Conservation (phyloP, 352 stramenopile genomes). For the Pythium catenulatum region DNA sequence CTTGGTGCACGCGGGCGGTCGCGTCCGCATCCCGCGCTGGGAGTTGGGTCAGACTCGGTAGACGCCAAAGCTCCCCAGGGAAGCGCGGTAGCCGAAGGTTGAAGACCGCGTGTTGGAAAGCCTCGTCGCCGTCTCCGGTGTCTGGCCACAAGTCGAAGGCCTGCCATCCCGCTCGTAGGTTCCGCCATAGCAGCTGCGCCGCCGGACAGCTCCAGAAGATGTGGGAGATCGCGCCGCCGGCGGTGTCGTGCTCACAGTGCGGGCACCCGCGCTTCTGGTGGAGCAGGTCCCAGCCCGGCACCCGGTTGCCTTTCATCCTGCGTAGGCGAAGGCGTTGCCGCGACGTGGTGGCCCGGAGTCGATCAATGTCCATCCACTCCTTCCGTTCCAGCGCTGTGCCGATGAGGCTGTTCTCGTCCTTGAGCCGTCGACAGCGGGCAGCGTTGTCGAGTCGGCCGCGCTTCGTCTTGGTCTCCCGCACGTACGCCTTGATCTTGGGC, state of each 20-base stretch:
- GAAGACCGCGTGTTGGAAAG: not conserved
- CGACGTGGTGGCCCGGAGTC: not conserved
- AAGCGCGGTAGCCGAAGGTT: not conserved
- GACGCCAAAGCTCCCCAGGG: not conserved
- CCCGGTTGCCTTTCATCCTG: not conserved
- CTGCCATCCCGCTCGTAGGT: not conserved
- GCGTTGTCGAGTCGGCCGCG: not conserved
- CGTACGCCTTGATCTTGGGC: not conserved
- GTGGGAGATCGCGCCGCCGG: not conserved
- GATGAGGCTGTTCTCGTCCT: not conserved
- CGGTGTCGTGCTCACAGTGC: not conserved
- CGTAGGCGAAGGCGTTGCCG: not conserved
- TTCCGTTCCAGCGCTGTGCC: not conserved
- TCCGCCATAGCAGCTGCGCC: not conserved
- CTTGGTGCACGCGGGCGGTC: not conserved
- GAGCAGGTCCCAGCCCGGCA: not conserved
- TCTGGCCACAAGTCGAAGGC: not conserved
- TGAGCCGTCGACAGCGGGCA: not conserved
- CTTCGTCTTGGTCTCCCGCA: not conserved
- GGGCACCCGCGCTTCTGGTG: not conserved
- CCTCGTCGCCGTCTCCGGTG: too few relatives aligned
- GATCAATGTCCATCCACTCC: not conserved
- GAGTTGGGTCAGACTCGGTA: too few relatives aligned
- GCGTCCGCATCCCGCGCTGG: not conserved
- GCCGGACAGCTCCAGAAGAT: conserved; percentile 15